Evolutionary conservation across 305 asterid genomes (phyloP), one percentile per base, ranked within the genome.

Genomic region (Solanum hybrid): DNA sequence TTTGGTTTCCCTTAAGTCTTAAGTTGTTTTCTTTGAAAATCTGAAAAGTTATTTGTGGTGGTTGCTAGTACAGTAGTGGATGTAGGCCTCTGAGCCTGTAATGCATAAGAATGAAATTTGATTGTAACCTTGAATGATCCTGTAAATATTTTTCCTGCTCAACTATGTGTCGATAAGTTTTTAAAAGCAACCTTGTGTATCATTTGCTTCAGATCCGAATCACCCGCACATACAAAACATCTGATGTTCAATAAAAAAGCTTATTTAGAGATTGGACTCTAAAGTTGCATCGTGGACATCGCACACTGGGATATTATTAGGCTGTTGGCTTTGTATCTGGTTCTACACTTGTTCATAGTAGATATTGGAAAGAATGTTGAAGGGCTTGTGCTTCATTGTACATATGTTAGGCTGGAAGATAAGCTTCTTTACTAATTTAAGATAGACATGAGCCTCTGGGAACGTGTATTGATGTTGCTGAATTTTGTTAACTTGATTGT

Each of bases 191-290:
- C 77, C 32, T 85, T 22, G 22, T 79, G 72, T 82, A 3, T 86
- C 8, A 41, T 91, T 90, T 90, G 89, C 92, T 92, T 91, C 97
- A 96, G 99, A 97, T 97, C 81, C 98, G 99, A 68, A 92, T 97
- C 79, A 92, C 94, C 82, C 98, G 97, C 90, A 93, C 99, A 15
- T 94, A 95, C 90, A 91, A 88, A 87, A 92, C 92, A 78, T 89
- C 95, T 17, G 93, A 93, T 88, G 34, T 73, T 34, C 84, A 73
- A 41, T 78, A 90, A 93, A 86, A 79, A 90, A 82, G 68, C 79
- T 37, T 79, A 76, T 41, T 80, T n/a, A 39, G 84, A 80, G 91
- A 61, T 81, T 57, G 86, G 45, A 83, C 86, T 85, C 77, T 31
- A 51, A 85, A 57, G 45, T 22, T 29, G 77, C 32, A 13, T 26